phyloP scores from a whole-genome alignment of 2,329 filamentous ascomycete genomes.

The Penicillium polonicum region DNA sequence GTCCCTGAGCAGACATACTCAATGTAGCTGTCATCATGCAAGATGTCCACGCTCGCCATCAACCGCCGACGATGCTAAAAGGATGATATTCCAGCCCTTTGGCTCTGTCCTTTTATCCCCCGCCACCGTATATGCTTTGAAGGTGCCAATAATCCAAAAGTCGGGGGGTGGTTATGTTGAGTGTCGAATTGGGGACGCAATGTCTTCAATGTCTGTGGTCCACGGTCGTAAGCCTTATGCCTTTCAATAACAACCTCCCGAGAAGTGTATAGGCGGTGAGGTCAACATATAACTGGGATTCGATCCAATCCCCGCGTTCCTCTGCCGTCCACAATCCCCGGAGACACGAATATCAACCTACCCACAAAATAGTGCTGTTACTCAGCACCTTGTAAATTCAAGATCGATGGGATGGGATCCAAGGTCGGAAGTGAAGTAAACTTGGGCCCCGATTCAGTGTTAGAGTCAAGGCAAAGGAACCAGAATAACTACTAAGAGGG shows the following conservation, averaged over 20 bases:
- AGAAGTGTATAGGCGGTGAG: not conserved
- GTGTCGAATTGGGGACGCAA: conserved; percentile 6
- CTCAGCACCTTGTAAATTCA: conserved; percentile 9
- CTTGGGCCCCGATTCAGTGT: conserved; percentile 5
- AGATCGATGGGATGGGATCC: not conserved
- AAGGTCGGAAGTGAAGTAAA: not conserved
- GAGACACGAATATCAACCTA: conserved; percentile 22
- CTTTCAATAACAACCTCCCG: not conserved
- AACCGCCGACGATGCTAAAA: conserved; percentile 26
- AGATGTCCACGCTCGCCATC: conserved; percentile 30
- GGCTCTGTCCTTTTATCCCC: conserved; percentile 18
- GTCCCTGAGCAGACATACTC: conserved; percentile 39
- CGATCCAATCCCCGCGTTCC: conserved; percentile 6
- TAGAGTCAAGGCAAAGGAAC: conserved; percentile 6
- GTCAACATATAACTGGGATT: conserved; percentile 4
- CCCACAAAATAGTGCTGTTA: conserved; percentile 24
- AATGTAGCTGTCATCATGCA: conserved; percentile 45
- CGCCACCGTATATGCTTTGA: conserved; percentile 15
- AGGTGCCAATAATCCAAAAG: conserved; percentile 10
- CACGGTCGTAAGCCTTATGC: not conserved
- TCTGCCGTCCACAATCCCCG: conserved; percentile 21
- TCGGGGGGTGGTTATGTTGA: not conserved
- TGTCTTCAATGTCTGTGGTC: conserved; percentile 6
- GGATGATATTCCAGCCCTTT: conserved; percentile 20
- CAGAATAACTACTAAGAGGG: conserved; percentile 20